Conservation (phyloP, 2,329 filamentous ascomycete genomes). For the Fusarium aywerte region DNA sequence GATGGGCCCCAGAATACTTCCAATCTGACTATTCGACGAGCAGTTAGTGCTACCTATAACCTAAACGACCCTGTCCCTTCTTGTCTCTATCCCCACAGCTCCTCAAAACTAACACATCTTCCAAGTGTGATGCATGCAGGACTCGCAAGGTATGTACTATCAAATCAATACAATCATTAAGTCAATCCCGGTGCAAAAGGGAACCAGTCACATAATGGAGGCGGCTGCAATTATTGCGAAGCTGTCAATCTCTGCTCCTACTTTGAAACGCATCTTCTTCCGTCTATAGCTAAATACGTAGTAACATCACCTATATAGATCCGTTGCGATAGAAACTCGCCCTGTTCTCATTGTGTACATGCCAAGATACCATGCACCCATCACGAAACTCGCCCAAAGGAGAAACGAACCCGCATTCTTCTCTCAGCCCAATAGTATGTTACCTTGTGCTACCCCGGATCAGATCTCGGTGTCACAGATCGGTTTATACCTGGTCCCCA, state of each 20-base stretch:
- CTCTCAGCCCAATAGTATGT: slow-evolving; percentile 54
- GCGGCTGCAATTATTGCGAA: not conserved
- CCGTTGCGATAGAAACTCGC: slow-evolving; percentile 53
- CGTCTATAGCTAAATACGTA: slow-evolving; percentile 19
- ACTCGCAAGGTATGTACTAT: slow-evolving; percentile 48
- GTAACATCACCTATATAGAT: slow-evolving; percentile 41
- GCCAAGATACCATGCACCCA: slow-evolving; percentile 54
- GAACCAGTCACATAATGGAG: slow-evolving; percentile 1
- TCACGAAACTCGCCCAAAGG: slow-evolving; percentile 48
- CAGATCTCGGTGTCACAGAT: not conserved
- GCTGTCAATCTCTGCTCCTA: not conserved
- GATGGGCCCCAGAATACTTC: slow-evolving; percentile 39
- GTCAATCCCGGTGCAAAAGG: not conserved
- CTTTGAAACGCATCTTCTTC: not conserved
- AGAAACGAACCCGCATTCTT: slow-evolving; percentile 53
- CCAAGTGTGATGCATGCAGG: slow-evolving; percentile 50
- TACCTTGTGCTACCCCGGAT: not conserved
- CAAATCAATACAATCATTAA: slow-evolving; percentile 31
- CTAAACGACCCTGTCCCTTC: not conserved
- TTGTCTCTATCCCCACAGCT: not conserved
- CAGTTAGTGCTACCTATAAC: slow-evolving; percentile 35
- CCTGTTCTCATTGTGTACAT: slow-evolving; percentile 52
- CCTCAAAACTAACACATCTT: slow-evolving; percentile 36
- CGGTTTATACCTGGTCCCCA: not conserved
- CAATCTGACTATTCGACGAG: slow-evolving; percentile 39